phyloP scores from a whole-genome alignment of 2,329 filamentous ascomycete species.

The Aphanoascus verrucosus region DNA sequence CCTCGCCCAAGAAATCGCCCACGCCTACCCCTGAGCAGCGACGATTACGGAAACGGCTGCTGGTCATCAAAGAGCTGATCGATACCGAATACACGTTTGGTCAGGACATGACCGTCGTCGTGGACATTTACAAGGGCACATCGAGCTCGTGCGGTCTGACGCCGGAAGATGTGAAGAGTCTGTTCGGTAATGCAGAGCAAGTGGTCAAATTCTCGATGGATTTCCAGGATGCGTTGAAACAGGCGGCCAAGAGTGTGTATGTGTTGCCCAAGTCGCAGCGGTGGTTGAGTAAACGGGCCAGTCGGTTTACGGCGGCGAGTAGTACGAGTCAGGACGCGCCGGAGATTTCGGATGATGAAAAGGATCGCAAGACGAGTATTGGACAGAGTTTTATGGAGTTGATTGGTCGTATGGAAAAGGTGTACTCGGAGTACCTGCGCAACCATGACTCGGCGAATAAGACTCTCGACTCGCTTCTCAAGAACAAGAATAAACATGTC shows the following conservation, averaged over 20 bases:
- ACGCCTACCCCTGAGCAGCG: conserved; percentile 33
- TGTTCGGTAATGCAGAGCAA: conserved; percentile 89
- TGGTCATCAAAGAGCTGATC: conserved; percentile 82
- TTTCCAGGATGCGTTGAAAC: conserved; percentile 71
- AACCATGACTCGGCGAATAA: conserved; percentile 56
- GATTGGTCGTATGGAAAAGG: conserved; percentile 50
- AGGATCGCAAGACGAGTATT: conserved; percentile 48
- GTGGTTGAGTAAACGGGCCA: conserved; percentile 44
- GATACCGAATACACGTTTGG: conserved; percentile 89
- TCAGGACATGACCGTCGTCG: conserved; percentile 91
- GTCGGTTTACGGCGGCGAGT: conserved; percentile 35
- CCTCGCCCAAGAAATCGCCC: conserved; percentile 21
- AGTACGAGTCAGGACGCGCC: conserved; percentile 25
- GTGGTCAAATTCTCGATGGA: conserved; percentile 75
- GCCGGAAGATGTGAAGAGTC: conserved; percentile 70
- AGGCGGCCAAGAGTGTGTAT: conserved; percentile 69
- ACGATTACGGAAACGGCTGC: conserved; percentile 66
- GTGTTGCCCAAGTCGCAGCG: conserved; percentile 49
- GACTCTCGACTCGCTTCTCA: conserved; percentile 43
- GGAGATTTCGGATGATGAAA: conserved; percentile 41
- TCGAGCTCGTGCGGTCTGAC: conserved; percentile 71
- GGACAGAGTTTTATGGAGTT: conserved; percentile 49
- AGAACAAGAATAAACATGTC: conserved; percentile 48
- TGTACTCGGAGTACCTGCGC: conserved; percentile 54
- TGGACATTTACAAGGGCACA: conserved; percentile 95